Conservation (phyloP, 2,329 filamentous ascomycete genomes). For the Chrysoporthe deuterocubensis region DNA sequence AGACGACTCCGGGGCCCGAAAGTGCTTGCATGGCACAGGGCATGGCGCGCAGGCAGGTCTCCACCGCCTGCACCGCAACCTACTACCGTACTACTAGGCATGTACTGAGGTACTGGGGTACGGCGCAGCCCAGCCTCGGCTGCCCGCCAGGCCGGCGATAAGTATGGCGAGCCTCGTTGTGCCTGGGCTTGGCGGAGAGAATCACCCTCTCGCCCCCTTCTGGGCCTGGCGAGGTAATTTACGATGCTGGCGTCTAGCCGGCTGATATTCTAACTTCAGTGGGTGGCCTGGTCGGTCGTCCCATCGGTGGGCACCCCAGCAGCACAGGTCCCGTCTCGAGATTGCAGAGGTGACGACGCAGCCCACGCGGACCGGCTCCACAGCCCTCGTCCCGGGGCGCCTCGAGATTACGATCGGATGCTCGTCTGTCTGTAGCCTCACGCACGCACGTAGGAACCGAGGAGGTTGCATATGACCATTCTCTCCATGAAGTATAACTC, state of each 20-base stretch:
- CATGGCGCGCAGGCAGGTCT: neutral
- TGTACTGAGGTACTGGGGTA: neutral
- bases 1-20: neutral
- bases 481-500: neutral
- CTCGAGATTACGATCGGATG: neutral
- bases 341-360: neutral
- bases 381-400: neutral
- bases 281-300: neutral
- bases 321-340: neutral
- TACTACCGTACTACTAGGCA: no score
- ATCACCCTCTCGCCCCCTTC: neutral
- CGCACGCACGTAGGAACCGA: neutral
- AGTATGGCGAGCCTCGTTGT: neutral
- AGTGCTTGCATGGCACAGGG: conserved; percentile 21
- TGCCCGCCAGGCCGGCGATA: neutral
- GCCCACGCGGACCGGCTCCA: neutral
- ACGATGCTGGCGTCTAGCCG: neutral
- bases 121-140: neutral
- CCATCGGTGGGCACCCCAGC: no score
- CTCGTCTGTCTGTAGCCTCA: neutral
- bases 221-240: no score
- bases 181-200: neutral
- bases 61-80: neutral
- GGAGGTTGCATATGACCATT: neutral
- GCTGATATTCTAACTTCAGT: neutral